Evolutionary conservation across 2,329 filamentous ascomycete genomes (phyloP).

Genomic region (Cadophora sp.): DNA sequence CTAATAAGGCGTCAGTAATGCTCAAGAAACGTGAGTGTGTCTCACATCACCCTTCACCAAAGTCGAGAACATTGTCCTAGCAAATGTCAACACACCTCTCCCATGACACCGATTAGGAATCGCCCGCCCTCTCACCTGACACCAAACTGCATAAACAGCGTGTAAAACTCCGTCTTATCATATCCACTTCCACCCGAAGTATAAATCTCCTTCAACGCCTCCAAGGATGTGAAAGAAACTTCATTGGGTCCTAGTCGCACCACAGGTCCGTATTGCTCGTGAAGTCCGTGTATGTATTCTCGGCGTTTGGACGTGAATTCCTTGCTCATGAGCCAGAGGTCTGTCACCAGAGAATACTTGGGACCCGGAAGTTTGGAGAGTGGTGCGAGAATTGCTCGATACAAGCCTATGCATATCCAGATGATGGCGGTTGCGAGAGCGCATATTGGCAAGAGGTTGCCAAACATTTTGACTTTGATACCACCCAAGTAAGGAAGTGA

Average conservation of each 20-base stretch:
- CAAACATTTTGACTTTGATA: conserved; percentile 14
- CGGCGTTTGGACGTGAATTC: conserved; percentile 61
- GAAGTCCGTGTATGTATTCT: conserved; percentile 60
- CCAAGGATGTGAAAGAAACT: conserved; percentile 62
- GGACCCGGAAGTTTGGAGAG: conserved; percentile 38
- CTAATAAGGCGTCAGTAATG: conserved; percentile 44
- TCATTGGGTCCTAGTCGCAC: conserved; percentile 65
- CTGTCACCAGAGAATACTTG: conserved; percentile 34
- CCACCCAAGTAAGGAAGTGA: not conserved
- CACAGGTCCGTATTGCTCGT: conserved; percentile 60
- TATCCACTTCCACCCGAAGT: conserved; percentile 66
- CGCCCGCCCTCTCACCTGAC: conserved; percentile 53
- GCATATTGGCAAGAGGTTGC: conserved; percentile 14
- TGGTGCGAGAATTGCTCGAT: conserved; percentile 30
- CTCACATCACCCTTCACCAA: conserved; percentile 40
- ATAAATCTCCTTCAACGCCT: conserved; percentile 68
- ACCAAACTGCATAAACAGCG: conserved; percentile 64
- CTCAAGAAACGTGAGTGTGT: not conserved
- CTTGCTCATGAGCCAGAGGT: conserved; percentile 43
- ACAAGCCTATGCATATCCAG: conserved; percentile 8
- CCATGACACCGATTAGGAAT: conserved; percentile 13
- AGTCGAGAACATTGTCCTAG: conserved; percentile 49
- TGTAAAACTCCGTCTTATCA: conserved; percentile 70
- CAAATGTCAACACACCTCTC: not conserved
- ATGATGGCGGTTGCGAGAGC: conserved; percentile 3